A percentile compares a stretch with the other conserved stretches of the same genome.
Evolutionary conservation across 1,284 basidiomycete genomes (phyloP).

Genomic region (Cryptococcus jaspeensis): DNA sequence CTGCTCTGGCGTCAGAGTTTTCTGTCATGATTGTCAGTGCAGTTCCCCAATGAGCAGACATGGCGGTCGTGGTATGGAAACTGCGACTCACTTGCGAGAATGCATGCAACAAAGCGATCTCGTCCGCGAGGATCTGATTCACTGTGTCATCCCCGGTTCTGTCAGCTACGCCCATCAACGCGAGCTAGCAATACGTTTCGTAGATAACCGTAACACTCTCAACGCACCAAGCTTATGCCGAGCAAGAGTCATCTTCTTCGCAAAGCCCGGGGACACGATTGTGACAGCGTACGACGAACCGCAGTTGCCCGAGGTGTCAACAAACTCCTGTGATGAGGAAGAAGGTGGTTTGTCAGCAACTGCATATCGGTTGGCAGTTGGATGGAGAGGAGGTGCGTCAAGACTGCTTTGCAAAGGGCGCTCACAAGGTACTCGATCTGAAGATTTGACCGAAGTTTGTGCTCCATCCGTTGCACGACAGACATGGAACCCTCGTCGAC

Average conservation of each 20-base stretch:
- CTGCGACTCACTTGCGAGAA: slow-evolving; percentile 45
- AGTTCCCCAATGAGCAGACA: not conserved
- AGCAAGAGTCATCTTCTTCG: slow-evolving; percentile 47
- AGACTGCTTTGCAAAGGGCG: not conserved
- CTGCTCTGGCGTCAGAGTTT: slow-evolving; percentile 49
- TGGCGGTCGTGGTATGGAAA: too few species aligned
- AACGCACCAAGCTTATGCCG: slow-evolving; percentile 49
- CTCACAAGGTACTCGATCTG: slow-evolving; percentile 32
- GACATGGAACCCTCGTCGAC: slow-evolving; percentile 5
- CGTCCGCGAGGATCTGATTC: slow-evolving; percentile 46
- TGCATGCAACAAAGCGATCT: slow-evolving; percentile 48
- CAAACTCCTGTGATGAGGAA: slow-evolving; percentile 37
- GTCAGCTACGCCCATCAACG: not conserved
- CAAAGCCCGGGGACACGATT: slow-evolving; percentile 49
- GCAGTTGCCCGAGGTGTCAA: slow-evolving; percentile 51
- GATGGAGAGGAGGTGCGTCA: not conserved
- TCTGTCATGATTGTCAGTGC: slow-evolving; percentile 22
- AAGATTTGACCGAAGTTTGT: slow-evolving; percentile 27
- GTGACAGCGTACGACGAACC: slow-evolving; percentile 48
- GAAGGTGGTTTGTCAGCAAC: not conserved
- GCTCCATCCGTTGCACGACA: slow-evolving; percentile 28
- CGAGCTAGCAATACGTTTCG: not conserved
- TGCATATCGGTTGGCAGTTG: too few species aligned
- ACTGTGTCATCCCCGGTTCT: slow-evolving; percentile 30
- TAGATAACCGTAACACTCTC: too few species aligned